Evolutionary conservation across 345 rosid genomes (phyloP).

Genomic region (Acer saccharum): DNA sequence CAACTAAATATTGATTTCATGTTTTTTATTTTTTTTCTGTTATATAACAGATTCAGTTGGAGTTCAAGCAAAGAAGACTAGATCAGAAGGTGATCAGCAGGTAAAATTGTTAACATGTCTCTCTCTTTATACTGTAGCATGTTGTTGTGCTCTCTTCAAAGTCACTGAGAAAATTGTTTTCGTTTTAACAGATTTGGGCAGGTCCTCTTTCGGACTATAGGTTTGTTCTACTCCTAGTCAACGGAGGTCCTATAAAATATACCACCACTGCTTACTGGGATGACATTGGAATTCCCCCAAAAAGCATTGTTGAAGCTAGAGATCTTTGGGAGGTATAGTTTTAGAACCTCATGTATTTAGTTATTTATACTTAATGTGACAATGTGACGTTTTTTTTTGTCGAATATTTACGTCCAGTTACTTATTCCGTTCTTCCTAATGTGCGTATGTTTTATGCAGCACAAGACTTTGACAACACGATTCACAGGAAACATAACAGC

Average conservation of each 20-base stretch:
- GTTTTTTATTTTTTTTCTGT: background rate
- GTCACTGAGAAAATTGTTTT: background rate
- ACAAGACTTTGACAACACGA: constrained; percentile 53
- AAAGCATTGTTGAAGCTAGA: constrained; percentile 49
- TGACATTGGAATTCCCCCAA: constrained; percentile 59
- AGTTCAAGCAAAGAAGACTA: constrained; percentile 79
- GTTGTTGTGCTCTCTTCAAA: background rate
- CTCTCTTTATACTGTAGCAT: background rate
- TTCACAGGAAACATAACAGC: constrained; percentile 65
- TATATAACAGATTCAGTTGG: constrained; percentile 61
- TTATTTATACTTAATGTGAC: background rate
- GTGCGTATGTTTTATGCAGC: constrained; percentile 49
- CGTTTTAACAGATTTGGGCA: constrained; percentile 62
- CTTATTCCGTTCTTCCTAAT: constrained; percentile 8
- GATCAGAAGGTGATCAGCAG: constrained; percentile 65
- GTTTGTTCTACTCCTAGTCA: constrained; percentile 62
- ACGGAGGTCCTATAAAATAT: constrained; percentile 41
- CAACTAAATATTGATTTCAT: constrained; percentile 3
- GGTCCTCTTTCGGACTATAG: constrained; percentile 63
- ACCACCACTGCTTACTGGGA: constrained; percentile 69
- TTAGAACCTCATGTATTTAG: no score
- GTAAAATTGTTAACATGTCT: constrained; percentile 30
- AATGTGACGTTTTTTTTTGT: background rate
- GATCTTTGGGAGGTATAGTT: constrained; percentile 90
- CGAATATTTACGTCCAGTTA: background rate